Evolutionary conservation across 805 yeast genomes (phyloP).

Genomic region (Diddensiella transvaalensis): DNA sequence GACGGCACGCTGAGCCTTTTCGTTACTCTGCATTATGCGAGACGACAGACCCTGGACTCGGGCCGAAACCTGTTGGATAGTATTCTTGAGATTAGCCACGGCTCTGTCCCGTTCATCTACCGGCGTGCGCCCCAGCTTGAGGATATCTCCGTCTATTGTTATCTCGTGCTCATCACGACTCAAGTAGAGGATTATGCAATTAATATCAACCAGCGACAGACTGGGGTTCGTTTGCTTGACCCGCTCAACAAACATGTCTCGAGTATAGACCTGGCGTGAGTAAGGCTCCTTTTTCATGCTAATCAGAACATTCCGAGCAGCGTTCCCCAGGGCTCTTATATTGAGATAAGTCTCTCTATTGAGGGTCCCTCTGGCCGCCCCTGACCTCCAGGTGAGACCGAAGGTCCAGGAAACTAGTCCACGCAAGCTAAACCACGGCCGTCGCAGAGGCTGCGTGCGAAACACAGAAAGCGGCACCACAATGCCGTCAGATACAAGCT

Average conservation of each 20-base stretch:
- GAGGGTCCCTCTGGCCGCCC: constrained; percentile 23
- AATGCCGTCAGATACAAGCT: constrained; percentile 25
- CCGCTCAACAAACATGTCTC: constrained; percentile 5
- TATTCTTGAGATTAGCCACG: constrained; percentile 22
- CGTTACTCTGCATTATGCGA: constrained; percentile 13
- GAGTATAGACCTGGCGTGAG: constrained; percentile 20
- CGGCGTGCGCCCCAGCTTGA: constrained; percentile 18
- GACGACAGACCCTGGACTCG: constrained; percentile 23
- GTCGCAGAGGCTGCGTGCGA: constrained; percentile 6
- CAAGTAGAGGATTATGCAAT: constrained; percentile 26
- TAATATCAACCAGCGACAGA: constrained; percentile 25
- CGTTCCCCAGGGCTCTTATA: constrained; percentile 18
- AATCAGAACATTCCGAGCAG: constrained; percentile 15
- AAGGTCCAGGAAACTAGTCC: constrained; percentile 20
- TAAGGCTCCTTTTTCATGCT: constrained; percentile 8
- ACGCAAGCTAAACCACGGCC: constrained; percentile 10
- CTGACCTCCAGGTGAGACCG: constrained; percentile 26
- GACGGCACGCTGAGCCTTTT: constrained; percentile 24
- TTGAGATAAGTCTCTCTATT: constrained; percentile 27
- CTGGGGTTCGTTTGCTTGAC: background rate
- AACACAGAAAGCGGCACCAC: constrained; percentile 28
- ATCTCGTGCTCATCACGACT: constrained; percentile 23
- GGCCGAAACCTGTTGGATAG: constrained; percentile 19
- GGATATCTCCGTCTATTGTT: constrained; percentile 18
- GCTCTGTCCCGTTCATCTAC: constrained; percentile 25